These are phyloP conservation scores for Geosmithia morbida DNA, from an alignment of 2,329 filamentous ascomycete genomes.

Conservation along the genomic window DNA sequence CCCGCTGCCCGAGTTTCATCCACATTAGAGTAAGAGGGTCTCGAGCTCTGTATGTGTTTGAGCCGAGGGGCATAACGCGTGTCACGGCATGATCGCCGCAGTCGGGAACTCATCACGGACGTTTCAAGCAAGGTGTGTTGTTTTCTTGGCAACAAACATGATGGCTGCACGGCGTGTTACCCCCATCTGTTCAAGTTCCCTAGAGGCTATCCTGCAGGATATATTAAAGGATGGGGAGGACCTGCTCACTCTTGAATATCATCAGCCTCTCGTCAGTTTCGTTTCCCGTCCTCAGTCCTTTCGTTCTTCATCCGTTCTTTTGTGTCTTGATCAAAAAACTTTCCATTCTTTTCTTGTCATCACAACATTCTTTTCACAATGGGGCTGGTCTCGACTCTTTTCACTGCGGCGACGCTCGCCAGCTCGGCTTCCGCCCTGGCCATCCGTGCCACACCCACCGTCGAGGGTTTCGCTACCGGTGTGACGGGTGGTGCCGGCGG, in stretches of 20 bases:
- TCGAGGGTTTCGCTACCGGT: slow-evolving; percentile 1
- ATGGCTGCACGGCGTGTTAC: too few relatives aligned
- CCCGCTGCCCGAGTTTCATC: not conserved
- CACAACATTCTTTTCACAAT: not conserved
- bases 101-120: not conserved
- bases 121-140: not conserved
- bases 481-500: not conserved
- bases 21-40: not conserved
- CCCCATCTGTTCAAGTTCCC: too few relatives aligned
- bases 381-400: not conserved
- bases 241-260: not conserved
- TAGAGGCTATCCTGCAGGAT: not conserved
- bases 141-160: not conserved
- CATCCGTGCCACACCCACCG: not conserved
- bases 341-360: not conserved
- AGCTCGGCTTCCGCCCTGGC: not conserved
- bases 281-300: not conserved
- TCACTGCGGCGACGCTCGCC: not conserved
- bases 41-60: too few relatives aligned
- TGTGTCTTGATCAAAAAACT: not conserved
- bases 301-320: not conserved
- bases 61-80: not conserved
- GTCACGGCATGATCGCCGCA: too few relatives aligned
- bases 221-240: not conserved
- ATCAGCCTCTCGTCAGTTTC: not conserved